Percentiles rank a stretch among this genome's conserved stretches.
Conservation (phyloP, 768 basidiomycete genomes). For the Rubroboletus pulcherrimus region DNA sequence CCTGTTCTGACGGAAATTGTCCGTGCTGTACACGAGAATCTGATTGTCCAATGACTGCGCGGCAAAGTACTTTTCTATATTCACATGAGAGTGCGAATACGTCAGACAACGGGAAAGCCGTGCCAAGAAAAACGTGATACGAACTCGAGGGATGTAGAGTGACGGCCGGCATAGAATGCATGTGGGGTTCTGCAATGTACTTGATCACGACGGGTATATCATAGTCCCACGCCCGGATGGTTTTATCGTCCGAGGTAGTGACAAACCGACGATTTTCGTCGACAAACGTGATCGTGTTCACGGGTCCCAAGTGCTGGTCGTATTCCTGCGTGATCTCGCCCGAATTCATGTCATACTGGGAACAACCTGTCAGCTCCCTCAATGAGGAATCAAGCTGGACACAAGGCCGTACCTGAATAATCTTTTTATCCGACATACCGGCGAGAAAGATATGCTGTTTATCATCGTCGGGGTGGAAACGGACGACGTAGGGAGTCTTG, state of each 20-base stretch:
- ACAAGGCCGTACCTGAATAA: conserved; percentile 72
- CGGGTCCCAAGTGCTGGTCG: conserved; percentile 96
- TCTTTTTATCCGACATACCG: conserved; percentile 99
- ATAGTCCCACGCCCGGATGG: conserved; percentile 98
- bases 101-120: neutral
- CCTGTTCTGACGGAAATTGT: conserved; percentile 97
- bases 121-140: conserved; percentile 33
- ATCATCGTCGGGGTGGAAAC: conserved; percentile 94
- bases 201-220: conserved; percentile 99
- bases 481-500: conserved; percentile 93
- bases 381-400: neutral
- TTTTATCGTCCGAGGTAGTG: conserved; percentile 98
- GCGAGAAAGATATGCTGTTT: conserved; percentile 96
- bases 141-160: conserved; percentile 91
- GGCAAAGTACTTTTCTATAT: conserved; percentile 88
- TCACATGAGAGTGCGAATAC: conserved; percentile 16
- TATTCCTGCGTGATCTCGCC: conserved; percentile 98
- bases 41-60: conserved; percentile 98
- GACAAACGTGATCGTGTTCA: conserved; percentile 98
- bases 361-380: neutral
- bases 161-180: conserved; percentile 99
- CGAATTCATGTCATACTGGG: conserved; percentile 90
- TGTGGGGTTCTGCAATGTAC: conserved; percentile 97
- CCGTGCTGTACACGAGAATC: conserved; percentile 94
- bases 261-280: conserved; percentile 97